Base-by-base conservation (phyloP, 2,329 filamentous ascomycete species). In the Westerdykella sp. region DNA sequence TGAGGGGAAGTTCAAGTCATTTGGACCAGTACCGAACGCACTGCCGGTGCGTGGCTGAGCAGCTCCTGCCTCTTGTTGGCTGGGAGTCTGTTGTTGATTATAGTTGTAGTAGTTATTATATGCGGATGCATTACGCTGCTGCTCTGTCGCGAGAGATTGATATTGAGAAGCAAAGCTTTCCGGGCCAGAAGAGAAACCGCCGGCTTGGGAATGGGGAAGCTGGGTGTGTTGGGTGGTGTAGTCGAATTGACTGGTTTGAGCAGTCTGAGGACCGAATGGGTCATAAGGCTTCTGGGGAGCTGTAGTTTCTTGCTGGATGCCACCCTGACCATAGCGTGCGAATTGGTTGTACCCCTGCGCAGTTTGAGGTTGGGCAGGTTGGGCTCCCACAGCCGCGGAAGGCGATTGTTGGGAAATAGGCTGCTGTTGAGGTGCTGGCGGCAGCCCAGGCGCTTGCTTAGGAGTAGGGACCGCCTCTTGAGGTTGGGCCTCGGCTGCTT, bases 211-310 rank as follows among this genome's bases (percentile, higher is more conserved):
- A 43, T 77, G 77, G 35, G 66, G 70, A 51, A 75, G 73, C 28
- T 79, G 75, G 46, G 74, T 70, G 46, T 75, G 74, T 16, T 75
- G 71, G 41, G 72, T 60, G 32, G 68, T 66, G 51, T 74, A 76
- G 40, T 75, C 73, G 53, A 68, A 75, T 41, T 70, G 68, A 49
- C 55, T 70, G 23, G 66, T 68, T 40, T 72, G 71, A 44, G 72
- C 76, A 50, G 79, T 76, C 63, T 89, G 87, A 63, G 94, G 87
- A 55, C 77, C 80, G 64, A 95, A 97, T 0, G 87, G 80, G 63
- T 96, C 91, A 67, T 89, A 90, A 2, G 85, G 80, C 73, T 97
- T 96, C 68, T 88, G 85, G 43, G 78, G 73, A 15, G 78, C 73
- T 35, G 80, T 70, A 18, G 76, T 69, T 43, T 88, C 84, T 44